Percentiles rank a stretch among this genome's conserved stretches.
Conservation (phyloP, 352 stramenopile species). For the Phytophthora crassamura region DNA sequence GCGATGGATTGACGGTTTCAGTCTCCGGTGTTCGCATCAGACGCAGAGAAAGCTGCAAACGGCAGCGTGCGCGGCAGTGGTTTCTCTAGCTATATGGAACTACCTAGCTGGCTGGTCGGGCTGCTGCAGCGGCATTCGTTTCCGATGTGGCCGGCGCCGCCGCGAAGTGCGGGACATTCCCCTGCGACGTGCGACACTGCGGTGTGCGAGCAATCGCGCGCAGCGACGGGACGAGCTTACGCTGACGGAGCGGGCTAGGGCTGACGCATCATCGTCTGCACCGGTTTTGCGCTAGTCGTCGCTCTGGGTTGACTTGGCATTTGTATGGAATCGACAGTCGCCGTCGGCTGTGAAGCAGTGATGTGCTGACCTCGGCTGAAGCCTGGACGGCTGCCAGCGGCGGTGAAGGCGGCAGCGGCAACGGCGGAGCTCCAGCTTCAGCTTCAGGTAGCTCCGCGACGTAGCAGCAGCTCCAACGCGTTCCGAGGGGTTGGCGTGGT, state of each 20-base stretch:
- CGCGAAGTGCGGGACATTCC: conserved; percentile 5
- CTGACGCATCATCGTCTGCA: conserved; percentile 10
- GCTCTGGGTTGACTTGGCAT: neutral
- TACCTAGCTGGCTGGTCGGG: too few species aligned
- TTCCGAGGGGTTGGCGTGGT: too few species aligned
- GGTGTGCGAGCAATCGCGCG: conserved; percentile 22
- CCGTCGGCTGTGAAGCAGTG: neutral
- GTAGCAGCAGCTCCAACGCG: too few species aligned
- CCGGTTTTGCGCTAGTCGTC: neutral
- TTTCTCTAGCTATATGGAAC: too few species aligned
- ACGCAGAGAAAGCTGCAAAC: neutral
- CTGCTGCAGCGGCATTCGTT: too few species aligned
- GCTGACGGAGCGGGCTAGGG: conserved; percentile 8
- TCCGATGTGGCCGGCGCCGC: too few species aligned
- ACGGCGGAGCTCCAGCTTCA: neutral
- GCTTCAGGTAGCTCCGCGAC: too few species aligned
- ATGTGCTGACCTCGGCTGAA: conserved; percentile 10
- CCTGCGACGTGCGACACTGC: conserved; percentile 12
- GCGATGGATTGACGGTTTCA: conserved; percentile 4
- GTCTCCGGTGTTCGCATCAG: too few species aligned
- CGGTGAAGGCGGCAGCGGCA: neutral
- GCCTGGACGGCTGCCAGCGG: too few species aligned
- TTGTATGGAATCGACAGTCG: conserved; percentile 18
- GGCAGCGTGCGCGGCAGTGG: neutral
- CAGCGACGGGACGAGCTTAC: conserved; percentile 10